Evolutionary conservation across 2,329 filamentous ascomycete species (phyloP), one percentile per base, ranked within the genome.

Genomic region (Calonectria pseudoreteaudii): DNA sequence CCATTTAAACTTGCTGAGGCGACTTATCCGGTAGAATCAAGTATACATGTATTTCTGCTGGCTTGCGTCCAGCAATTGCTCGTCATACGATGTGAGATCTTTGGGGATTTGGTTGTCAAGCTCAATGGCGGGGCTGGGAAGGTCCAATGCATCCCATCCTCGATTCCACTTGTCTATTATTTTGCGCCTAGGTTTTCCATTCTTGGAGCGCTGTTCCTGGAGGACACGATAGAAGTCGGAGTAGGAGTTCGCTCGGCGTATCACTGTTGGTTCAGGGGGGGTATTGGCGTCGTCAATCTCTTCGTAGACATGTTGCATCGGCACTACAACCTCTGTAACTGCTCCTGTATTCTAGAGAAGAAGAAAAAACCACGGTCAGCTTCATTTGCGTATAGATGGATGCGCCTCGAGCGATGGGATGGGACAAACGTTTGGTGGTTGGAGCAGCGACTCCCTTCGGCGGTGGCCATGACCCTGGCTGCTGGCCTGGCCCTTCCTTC

Each of bases 31-130:
- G 30, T n/a, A 13, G 31, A 10, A 14, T 9, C 18, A 28, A 41
- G 83, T 92, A 78, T 90, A 96, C 92, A 93, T 87, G 83, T 98
- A 98, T 82, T 96, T 92, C 78, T 94, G 92, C 83, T 98, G 95
- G 82, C 94, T 97, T 68, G 95, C 92, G 80, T 96, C 91, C 36
- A 98, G 87, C 81, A 98, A 85, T 77, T 92, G 91, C 60, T 91
- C 89, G 78, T 94, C 92, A 67, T 93, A 88, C 68, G 73, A 77
- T 30, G 75, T 60, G 9, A 77, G 70, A 38, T 75, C 68, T 10
- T 70, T 66, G 1, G 72, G 75, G 4, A 84, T 83, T 26, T 75
- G 44, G 10, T 77, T 70, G 1, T 84, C 83, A 0, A 79, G 30
- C 8, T 71, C 73, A 16, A 56, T 31, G n/a, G 53, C 26, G 4